A percentile compares a stretch with the other conserved stretches of the same genome.
phyloP scores from a whole-genome alignment of 495 filamentous ascomycete species.

The Pseudotulostoma volvatum region DNA sequence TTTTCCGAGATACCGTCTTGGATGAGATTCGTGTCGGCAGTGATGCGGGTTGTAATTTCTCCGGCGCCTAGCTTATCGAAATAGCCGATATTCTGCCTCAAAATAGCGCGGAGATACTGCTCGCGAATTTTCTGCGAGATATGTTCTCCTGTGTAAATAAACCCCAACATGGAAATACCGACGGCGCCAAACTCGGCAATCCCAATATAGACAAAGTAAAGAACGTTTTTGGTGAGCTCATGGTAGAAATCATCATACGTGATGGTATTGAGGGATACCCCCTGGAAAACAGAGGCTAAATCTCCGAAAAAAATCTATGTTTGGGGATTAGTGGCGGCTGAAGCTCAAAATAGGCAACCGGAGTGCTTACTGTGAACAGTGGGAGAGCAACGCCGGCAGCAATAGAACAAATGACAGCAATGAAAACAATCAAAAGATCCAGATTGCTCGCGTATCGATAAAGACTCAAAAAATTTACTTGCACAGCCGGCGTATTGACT shows the following conservation, averaged over 20 bases:
- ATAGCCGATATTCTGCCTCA: constrained; percentile 83
- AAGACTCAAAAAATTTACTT: constrained; percentile 47
- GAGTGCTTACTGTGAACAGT: constrained; percentile 56
- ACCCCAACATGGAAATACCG: constrained; percentile 71
- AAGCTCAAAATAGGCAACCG: not conserved
- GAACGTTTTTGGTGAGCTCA: constrained; percentile 45
- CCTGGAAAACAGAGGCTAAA: constrained; percentile 54
- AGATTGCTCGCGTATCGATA: constrained; percentile 66
- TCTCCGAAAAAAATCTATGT: constrained; percentile 52
- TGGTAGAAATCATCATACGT: constrained; percentile 38
- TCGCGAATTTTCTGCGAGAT: constrained; percentile 71
- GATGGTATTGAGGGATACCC: constrained; percentile 35
- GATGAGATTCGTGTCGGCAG: constrained; percentile 74
- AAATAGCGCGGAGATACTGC: constrained; percentile 64
- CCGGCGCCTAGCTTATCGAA: constrained; percentile 86
- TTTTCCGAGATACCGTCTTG: constrained; percentile 86
- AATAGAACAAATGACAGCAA: constrained; percentile 52
- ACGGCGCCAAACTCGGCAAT: constrained; percentile 70
- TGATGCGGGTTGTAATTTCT: constrained; percentile 86
- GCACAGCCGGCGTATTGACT: constrained; percentile 48
- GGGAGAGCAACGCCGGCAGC: constrained; percentile 68
- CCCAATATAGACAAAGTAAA: constrained; percentile 85
- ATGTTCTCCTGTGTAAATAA: constrained; percentile 89
- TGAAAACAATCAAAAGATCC: constrained; percentile 55
- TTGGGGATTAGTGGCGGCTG: constrained; percentile 3